Base-by-base conservation (phyloP, 345 rosid species). In the Eutrema yunnanense region DNA sequence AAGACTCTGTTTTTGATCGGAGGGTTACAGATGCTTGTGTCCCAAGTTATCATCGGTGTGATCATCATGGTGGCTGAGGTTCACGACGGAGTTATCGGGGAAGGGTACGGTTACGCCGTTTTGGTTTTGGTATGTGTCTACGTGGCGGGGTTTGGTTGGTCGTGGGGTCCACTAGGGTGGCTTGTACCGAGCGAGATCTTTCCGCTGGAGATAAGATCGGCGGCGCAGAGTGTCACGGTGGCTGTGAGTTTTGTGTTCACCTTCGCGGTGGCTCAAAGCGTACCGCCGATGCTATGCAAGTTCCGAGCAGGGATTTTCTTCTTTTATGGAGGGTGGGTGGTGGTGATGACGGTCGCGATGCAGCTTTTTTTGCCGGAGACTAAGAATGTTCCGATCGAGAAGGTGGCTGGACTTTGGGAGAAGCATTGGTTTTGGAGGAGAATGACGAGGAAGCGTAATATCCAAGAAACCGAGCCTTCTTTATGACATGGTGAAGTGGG, bases 81-180 rank as follows among this genome's bases (percentile, higher is more conserved):
- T 10, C 87, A 82, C 22, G 87, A 81, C 9, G 97, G 92, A 1
- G 77, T 72, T 13, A 14, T 88, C 14, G 57, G 73, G 33, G 74
- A 76, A 69, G 61, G 77, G 33, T 78, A 81, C 2, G 84, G 88
- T 13, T 80, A 69, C 74, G 14, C 81, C 3, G 73, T 86, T 34
- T 8, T 85, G 60, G 34, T 81, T 38, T 43, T 84, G 65, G 78
- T 87, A 5, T 85, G 87, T 57, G 32, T 82, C 1, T 89, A 84
- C 49, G 88, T 85, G 5, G 79, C 87, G 0, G 92, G 92, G n/a
- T 89, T 89, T 16, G 86, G 81, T 1, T 79, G 84, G 84, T 89
- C 95, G 13, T 86, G 88, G 95, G 95, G 90, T 42, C 90, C 90
- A 10, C 29, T 89, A 32, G 87, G 92, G 49, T 89, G 90, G 88